Evolutionary conservation across 2,329 filamentous ascomycete species (phyloP).

Genomic region (Elsinoe ampelina): DNA sequence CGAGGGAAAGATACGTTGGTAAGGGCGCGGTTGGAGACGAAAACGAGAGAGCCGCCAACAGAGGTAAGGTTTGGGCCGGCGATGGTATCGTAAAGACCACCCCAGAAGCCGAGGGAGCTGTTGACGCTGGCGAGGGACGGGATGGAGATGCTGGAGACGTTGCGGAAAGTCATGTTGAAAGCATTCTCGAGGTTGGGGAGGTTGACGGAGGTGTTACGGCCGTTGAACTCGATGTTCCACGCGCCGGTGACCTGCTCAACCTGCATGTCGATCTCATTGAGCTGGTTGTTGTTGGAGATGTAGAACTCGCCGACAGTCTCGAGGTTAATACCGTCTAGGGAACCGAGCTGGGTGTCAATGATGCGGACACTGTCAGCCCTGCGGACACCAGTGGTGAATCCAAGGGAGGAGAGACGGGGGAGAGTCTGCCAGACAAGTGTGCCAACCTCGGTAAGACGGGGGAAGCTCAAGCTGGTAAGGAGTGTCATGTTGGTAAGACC

Average conservation of each 20-base stretch:
- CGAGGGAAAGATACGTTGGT: constrained; percentile 67
- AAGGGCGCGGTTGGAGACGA: constrained; percentile 48
- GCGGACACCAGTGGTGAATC: constrained; percentile 56
- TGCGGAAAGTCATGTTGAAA: constrained; percentile 72
- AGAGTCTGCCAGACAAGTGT: constrained; percentile 65
- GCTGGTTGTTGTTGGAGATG: constrained; percentile 82
- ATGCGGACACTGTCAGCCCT: constrained; percentile 62
- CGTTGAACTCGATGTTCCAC: constrained; percentile 73
- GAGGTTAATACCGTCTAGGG: constrained; percentile 73
- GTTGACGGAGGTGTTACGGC: constrained; percentile 56
- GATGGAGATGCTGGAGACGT: constrained; percentile 63
- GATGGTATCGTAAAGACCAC: constrained; percentile 59
- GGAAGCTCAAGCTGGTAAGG: constrained; percentile 60
- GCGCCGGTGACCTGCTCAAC: constrained; percentile 63
- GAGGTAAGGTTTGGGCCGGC: constrained; percentile 60
- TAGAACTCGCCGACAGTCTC: constrained; percentile 61
- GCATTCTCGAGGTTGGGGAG: constrained; percentile 73
- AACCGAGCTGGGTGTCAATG: constrained; percentile 74
- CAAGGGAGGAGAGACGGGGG: constrained; percentile 50
- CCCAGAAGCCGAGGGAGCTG: constrained; percentile 75
- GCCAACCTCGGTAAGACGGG: constrained; percentile 54
- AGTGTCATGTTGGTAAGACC: constrained; percentile 57
- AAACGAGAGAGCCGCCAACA: constrained; percentile 49
- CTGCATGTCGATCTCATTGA: constrained; percentile 66
- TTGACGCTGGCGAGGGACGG: constrained; percentile 66